These are phyloP conservation scores for Aspergillus homomorphus DNA, from an alignment of 495 filamentous ascomycete species.

Conservation along the genomic window DNA sequence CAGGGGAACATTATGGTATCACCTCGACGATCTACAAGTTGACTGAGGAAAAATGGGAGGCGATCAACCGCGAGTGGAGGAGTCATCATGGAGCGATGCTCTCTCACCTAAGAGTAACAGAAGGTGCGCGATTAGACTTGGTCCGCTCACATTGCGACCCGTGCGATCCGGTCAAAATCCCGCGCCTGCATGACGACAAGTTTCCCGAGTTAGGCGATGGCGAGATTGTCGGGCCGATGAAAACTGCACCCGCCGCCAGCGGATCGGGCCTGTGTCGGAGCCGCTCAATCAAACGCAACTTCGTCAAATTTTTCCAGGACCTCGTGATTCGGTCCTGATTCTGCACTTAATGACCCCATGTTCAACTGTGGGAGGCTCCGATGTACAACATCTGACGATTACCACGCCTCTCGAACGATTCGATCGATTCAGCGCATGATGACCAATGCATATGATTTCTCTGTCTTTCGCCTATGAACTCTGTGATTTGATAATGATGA, in stretches of 20 bases:
- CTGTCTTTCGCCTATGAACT: slow-evolving; percentile 11
- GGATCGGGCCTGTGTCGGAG: slow-evolving; percentile 28
- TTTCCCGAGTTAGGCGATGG: slow-evolving; percentile 85
- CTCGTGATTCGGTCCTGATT: slow-evolving; percentile 34
- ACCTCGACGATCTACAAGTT: slow-evolving; percentile 80
- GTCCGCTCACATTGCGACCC: slow-evolving; percentile 44
- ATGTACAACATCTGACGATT: slow-evolving; percentile 29
- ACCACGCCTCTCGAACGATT: slow-evolving; percentile 19
- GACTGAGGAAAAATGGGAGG: slow-evolving; percentile 81
- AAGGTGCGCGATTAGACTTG: slow-evolving; percentile 36
- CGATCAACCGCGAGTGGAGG: slow-evolving; percentile 70
- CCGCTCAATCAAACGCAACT: slow-evolving; percentile 39
- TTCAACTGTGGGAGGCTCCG: slow-evolving; percentile 15
- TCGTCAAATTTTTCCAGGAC: slow-evolving; percentile 49
- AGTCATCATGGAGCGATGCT: slow-evolving; percentile 59
- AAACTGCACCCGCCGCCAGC: slow-evolving; percentile 37
- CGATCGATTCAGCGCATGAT: slow-evolving; percentile 28
- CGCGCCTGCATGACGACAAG: slow-evolving; percentile 67
- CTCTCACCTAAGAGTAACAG: slow-evolving; percentile 36
- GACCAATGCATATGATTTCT: slow-evolving; percentile 37
- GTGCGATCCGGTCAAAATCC: slow-evolving; percentile 54
- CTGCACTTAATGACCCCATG: slow-evolving; percentile 15
- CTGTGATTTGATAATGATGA: slow-evolving; percentile 28
- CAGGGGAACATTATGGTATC: slow-evolving; percentile 78
- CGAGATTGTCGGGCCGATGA: slow-evolving; percentile 93